Evolutionary conservation across 805 yeast genomes (phyloP), one percentile per base, ranked within the genome.

Genomic region (Kodamaea sagamina): DNA sequence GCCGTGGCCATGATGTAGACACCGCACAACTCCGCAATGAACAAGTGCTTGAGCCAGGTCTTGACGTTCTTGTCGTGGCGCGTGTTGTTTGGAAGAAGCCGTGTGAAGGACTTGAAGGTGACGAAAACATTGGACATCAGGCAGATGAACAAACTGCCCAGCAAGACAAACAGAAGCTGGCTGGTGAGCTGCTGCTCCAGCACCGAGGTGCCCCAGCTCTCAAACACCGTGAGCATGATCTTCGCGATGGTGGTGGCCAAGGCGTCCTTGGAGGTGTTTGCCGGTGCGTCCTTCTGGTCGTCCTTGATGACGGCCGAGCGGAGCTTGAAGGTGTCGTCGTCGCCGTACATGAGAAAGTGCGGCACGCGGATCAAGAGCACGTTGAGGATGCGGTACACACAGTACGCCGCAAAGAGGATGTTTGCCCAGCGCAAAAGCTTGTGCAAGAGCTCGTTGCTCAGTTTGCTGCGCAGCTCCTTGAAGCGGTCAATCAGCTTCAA

Each of bases 91-190:
- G 54, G 49, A n/a, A 54, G 31, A 18, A 62, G 46, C 26, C 57
- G 53, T 7, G 65, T 59, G 11, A 83, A 61, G 25, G 83, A 82
- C 32, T 78, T 73, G 45, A 84, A 74, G 0, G 90, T 82, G 31
- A 74, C 63, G 37, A 74, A 59, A 1, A 84, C 89, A 43, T 82
- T 82, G 18, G 84, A 80, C 51, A 84, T 73, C 1, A 88, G 81
- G 45, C 84, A 74, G 0, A 78, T 54, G 51, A 84, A 84, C 41
- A 84, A 65, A 11, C 75, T 71, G 8, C 83, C 79, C 1, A 87
- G 79, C 11, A 84, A 55, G 2, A 79, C 48, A 45, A 84, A 71
- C 35, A 78, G 67, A 29, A 77, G 61, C 51, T 70, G 75, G 43
- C 70, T 71, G 18, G 72, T 64, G 47, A 75, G 57, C 47, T 65